A percentile compares a stretch with the other conserved stretches of the same genome.
Evolutionary conservation across 495 filamentous ascomycete species (phyloP).

Genomic region (Sabuloglossum arenarium): DNA sequence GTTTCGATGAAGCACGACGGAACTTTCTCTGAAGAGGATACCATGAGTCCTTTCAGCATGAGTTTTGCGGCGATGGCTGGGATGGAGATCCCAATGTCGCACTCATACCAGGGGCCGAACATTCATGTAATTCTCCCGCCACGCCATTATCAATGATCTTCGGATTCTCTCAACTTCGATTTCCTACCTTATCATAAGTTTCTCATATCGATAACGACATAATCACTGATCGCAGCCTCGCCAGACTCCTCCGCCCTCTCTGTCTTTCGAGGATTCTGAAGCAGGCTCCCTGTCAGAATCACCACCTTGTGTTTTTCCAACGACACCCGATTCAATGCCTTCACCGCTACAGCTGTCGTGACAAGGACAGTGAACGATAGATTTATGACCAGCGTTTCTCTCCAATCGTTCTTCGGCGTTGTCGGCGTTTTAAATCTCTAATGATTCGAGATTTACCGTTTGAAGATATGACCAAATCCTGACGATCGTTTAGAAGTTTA

Average conservation of each 20-base stretch:
- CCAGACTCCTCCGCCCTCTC: constrained; percentile 72
- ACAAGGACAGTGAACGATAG: neutral
- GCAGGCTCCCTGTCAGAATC: constrained; percentile 34
- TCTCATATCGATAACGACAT: constrained; percentile 8
- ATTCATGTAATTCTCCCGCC: constrained; percentile 41
- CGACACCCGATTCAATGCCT: constrained; percentile 47
- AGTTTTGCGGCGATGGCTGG: constrained; percentile 56
- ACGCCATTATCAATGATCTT: constrained; percentile 11
- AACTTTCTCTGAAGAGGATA: constrained; percentile 37
- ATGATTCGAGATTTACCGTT: neutral
- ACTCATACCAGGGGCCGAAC: constrained; percentile 40
- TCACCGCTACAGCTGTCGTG: constrained; percentile 20
- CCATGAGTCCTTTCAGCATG: constrained; percentile 52
- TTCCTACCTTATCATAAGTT: constrained; percentile 7
- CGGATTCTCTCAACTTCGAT: constrained; percentile 10
- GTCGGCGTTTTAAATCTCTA: constrained; percentile 1
- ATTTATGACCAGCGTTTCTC: neutral
- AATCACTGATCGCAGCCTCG: constrained; percentile 5
- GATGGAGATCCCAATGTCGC: constrained; percentile 43
- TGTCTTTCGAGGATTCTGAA: constrained; percentile 56
- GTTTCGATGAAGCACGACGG: constrained; percentile 36
- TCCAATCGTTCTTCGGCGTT: neutral
- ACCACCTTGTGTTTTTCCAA: constrained; percentile 31
- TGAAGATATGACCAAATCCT: neutral
- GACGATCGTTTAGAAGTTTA: neutral